Conservation (phyloP, 2,329 filamentous ascomycete species). For the Fusarium domesticum region DNA sequence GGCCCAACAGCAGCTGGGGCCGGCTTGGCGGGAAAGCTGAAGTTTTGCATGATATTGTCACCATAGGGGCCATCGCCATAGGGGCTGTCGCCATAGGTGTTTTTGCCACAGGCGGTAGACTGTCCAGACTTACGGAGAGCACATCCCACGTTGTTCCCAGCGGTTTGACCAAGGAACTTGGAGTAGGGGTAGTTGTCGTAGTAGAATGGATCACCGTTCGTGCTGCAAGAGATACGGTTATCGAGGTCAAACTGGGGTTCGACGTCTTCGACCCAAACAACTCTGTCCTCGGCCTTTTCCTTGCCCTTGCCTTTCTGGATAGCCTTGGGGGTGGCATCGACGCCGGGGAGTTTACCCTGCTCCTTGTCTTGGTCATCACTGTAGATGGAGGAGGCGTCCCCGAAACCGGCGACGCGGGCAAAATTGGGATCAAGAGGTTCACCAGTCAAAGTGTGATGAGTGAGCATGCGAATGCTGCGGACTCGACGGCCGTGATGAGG, state of each 20-base stretch:
- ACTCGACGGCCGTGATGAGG: not conserved
- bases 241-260: not conserved
- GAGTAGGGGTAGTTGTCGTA: constrained; percentile 43
- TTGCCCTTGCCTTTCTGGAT: not conserved
- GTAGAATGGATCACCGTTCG: constrained; percentile 44
- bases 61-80: no score
- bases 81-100: no score
- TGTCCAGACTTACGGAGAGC: constrained; percentile 8
- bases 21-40: not conserved
- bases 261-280: not conserved
- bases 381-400: not conserved
- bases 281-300: not conserved
- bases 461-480: not conserved
- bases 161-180: constrained; percentile 32
- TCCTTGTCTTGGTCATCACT: not conserved
- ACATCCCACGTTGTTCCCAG: constrained; percentile 3
- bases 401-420: not conserved
- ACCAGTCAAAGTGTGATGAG: not conserved
- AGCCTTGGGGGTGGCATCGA: not conserved
- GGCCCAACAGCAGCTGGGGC: not conserved
- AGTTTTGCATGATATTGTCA: not conserved
- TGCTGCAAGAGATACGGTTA: constrained; percentile 31
- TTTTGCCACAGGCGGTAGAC: no score
- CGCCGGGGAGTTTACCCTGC: not conserved
- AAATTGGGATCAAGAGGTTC: not conserved